These are phyloP conservation scores for Salix suchowensis DNA, from an alignment of 345 rosid species.

Conservation along the genomic window DNA sequence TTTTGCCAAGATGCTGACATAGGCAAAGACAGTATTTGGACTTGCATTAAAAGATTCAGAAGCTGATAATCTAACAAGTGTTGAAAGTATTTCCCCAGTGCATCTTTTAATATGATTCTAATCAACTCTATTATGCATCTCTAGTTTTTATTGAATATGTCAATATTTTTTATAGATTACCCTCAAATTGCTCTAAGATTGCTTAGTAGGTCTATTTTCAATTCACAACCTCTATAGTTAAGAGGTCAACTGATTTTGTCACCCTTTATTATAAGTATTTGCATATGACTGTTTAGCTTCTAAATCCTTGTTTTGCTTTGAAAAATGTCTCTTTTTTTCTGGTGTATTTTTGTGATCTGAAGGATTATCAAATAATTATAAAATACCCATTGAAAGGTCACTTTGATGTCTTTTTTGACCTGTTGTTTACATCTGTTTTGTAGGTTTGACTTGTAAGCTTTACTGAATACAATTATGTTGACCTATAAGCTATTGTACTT, in stretches of 20 bases:
- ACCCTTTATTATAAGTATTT: neutral
- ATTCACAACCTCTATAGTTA: neutral
- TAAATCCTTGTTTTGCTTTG: neutral
- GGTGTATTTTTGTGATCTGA: no score
- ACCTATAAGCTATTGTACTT: slow-evolving; percentile 2
- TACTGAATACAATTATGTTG: neutral
- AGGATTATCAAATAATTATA: no score
- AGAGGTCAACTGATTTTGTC: neutral
- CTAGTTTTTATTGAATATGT: no score
- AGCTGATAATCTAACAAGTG: no score
- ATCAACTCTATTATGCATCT: no score
- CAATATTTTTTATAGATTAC: no score
- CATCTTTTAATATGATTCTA: no score
- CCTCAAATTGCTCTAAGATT: no score
- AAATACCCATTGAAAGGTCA: neutral
- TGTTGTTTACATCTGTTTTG: neutral
- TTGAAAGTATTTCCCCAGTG: no score
- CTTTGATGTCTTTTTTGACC: neutral
- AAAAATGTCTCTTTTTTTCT: neutral
- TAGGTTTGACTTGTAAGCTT: neutral
- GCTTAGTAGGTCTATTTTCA: no score
- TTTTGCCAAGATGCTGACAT: neutral
- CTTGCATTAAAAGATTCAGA: no score
- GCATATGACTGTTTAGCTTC: neutral
- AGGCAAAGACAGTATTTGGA: no score